Conservation (phyloP, 768 basidiomycete species). For the Lactarius hengduanensis region DNA sequence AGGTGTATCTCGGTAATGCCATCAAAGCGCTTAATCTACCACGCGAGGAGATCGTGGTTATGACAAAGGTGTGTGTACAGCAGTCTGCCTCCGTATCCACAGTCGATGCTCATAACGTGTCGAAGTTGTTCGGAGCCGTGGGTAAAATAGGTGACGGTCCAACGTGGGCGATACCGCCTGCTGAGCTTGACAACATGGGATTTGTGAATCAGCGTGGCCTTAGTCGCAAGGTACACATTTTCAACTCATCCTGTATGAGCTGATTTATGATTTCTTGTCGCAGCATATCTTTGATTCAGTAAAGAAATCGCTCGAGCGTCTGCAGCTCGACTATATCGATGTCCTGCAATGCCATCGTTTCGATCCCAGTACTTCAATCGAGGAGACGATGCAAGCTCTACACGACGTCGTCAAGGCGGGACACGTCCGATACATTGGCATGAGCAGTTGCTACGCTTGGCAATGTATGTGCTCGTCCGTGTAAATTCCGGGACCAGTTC, state of each 20-base stretch:
- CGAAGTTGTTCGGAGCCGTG: constrained; percentile 12
- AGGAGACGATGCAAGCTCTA: constrained; percentile 37
- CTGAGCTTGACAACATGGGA: constrained; percentile 32
- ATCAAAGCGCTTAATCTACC: constrained; percentile 40
- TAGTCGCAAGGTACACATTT: constrained; percentile 36
- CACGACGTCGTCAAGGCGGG: constrained; percentile 43
- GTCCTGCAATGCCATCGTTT: constrained; percentile 55
- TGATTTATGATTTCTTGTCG: neutral
- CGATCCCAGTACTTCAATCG: constrained; percentile 37
- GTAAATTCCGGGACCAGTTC: constrained; percentile 4
- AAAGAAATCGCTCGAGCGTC: constrained; percentile 57
- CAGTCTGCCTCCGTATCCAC: neutral
- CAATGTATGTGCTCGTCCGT: constrained; percentile 29
- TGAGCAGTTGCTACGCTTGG: constrained; percentile 34
- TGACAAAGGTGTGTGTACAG: constrained; percentile 39
- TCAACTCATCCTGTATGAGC: neutral
- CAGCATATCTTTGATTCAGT: constrained; percentile 74
- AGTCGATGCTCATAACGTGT: neutral
- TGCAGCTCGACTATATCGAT: constrained; percentile 77
- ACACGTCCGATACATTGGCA: constrained; percentile 39
- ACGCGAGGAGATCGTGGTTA: constrained; percentile 43
- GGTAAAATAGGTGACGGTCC: neutral
- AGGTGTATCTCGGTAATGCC: constrained; percentile 42
- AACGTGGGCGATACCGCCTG: neutral
- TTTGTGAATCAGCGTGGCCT: constrained; percentile 41